phyloP scores from a whole-genome alignment of 306 rosid genomes.

The Corylus avellana region DNA sequence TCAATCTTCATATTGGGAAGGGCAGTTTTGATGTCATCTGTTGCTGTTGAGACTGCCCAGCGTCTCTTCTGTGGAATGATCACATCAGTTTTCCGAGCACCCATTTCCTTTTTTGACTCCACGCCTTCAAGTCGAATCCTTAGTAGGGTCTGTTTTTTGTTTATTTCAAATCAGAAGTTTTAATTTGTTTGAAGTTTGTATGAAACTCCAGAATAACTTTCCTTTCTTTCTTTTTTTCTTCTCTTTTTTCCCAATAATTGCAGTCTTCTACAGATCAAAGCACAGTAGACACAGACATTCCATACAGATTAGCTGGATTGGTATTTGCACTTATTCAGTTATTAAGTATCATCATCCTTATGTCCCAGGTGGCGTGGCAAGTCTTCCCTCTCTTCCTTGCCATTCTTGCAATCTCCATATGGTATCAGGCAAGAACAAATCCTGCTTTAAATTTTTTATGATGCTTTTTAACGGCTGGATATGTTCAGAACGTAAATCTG shows the following conservation, averaged over 20 bases:
- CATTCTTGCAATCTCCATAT: constrained; percentile 60
- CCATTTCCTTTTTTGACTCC: constrained; percentile 75
- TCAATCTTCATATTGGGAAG: constrained; percentile 86
- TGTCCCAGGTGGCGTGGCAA: constrained; percentile 87
- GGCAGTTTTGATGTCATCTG: constrained; percentile 68
- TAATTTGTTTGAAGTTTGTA: neutral
- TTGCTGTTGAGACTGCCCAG: constrained; percentile 78
- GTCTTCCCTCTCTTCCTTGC: constrained; percentile 63
- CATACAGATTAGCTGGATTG: constrained; percentile 85
- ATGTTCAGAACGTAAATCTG: neutral
- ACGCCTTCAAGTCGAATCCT: constrained; percentile 89
- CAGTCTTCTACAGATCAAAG: constrained; percentile 93
- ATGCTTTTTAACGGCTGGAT: neutral
- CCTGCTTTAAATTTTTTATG: neutral
- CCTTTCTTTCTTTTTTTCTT: neutral
- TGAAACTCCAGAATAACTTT: neutral
- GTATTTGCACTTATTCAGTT: constrained; percentile 84
- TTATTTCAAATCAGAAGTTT: constrained; percentile 8
- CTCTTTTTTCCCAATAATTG: constrained; percentile 13
- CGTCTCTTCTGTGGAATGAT: constrained; percentile 75
- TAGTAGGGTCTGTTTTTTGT: constrained; percentile 60
- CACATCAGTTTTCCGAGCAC: constrained; percentile 74
- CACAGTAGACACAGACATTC: constrained; percentile 79
- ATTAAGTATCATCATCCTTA: constrained; percentile 64
- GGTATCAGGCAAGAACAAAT: constrained; percentile 67